These are phyloP conservation scores for Epichloe baconii DNA, from an alignment of 2,329 filamentous ascomycete species.

Conservation along the genomic window DNA sequence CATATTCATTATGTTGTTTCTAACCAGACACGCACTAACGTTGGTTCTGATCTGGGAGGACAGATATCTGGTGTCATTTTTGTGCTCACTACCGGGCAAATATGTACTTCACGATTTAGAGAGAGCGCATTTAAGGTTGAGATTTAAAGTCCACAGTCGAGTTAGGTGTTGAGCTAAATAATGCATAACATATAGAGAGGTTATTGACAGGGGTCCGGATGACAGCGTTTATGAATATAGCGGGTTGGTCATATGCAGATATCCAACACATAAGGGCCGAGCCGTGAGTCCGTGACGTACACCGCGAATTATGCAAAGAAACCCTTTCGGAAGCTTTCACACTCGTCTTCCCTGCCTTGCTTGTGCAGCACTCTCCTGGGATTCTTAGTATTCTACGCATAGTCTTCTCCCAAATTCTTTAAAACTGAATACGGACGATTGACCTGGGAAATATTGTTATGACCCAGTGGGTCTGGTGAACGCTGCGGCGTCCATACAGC, in stretches of 20 bases:
- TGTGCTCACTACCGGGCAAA: neutral
- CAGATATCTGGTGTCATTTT: slow-evolving; percentile 29
- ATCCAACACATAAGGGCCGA: neutral
- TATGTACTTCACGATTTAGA: neutral
- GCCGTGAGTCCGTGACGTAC: neutral
- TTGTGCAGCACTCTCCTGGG: neutral
- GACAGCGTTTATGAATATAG: neutral
- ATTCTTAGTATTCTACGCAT: neutral
- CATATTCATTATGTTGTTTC: neutral
- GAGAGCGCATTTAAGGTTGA: neutral
- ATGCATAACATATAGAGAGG: neutral
- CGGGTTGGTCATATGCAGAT: slow-evolving; percentile 1
- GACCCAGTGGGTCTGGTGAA: neutral
- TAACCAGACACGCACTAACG: slow-evolving; percentile 23
- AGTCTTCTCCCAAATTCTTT: neutral
- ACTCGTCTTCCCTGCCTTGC: neutral
- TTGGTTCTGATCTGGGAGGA: slow-evolving; percentile 29
- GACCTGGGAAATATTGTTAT: neutral
- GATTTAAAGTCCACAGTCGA: neutral
- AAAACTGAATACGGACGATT: neutral
- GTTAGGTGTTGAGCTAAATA: neutral
- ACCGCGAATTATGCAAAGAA: neutral
- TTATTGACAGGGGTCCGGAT: neutral
- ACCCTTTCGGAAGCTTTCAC: neutral
- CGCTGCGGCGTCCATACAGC: neutral